phyloP scores from a whole-genome alignment of 2,329 filamentous ascomycete species.

The Fusarium sororula region DNA sequence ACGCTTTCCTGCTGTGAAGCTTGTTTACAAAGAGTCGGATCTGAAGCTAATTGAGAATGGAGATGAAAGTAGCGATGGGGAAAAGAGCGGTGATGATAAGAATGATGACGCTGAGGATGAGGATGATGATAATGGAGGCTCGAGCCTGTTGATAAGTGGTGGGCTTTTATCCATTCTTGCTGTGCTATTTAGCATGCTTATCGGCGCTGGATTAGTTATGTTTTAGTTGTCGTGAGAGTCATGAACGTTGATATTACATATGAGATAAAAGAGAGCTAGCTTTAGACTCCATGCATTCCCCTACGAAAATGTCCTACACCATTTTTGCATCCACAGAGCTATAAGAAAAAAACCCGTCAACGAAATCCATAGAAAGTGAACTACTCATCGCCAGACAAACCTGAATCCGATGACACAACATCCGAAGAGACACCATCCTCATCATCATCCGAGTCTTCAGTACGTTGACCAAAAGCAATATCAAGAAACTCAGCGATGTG shows the following conservation, averaged over 20 bases:
- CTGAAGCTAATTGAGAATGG: not conserved
- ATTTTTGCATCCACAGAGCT: rapidly evolving
- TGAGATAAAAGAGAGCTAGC: not conserved
- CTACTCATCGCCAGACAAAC: not conserved
- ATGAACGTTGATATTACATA: too few relatives aligned
- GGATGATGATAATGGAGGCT: not conserved
- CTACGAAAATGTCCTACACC: rapidly evolving
- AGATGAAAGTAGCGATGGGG: too few relatives aligned
- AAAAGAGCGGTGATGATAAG: too few relatives aligned
- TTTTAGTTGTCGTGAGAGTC: not conserved
- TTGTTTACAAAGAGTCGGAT: slow-evolving; percentile 26
- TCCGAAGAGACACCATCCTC: not conserved
- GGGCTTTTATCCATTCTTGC: not conserved
- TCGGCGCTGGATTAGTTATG: slow-evolving; percentile 15
- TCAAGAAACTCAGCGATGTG: not conserved
- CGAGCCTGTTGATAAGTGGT: not conserved
- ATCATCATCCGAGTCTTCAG: too few relatives aligned
- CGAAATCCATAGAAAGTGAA: rapidly evolving
- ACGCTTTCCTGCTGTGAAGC: slow-evolving; percentile 5
- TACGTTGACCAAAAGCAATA: not conserved
- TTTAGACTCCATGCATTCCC: rapidly evolving
- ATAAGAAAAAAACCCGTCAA: rapidly evolving
- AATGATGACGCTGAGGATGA: not conserved
- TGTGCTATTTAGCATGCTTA: slow-evolving; percentile 2
- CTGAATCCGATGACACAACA: not conserved